Conservation (phyloP, 2,329 filamentous ascomycete genomes). For the Zymoseptoria crescenta region DNA sequence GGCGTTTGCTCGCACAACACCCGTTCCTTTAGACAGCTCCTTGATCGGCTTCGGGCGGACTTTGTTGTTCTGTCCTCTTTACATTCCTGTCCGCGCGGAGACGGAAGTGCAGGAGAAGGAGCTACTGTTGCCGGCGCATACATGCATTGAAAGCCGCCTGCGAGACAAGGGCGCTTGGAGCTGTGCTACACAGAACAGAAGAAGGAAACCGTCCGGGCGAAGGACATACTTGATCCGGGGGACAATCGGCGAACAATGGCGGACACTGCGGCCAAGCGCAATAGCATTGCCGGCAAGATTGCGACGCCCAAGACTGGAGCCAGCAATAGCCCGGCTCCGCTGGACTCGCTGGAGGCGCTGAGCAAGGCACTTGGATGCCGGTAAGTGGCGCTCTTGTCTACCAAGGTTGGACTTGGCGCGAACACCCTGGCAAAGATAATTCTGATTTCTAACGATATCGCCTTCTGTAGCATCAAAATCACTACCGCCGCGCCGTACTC, state of each 20-base stretch:
- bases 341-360: constrained; percentile 43
- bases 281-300: constrained; percentile 47
- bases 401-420: not conserved
- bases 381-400: constrained; percentile 35
- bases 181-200: not conserved
- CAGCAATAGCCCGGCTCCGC: constrained; percentile 28
- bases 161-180: not conserved
- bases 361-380: constrained; percentile 54
- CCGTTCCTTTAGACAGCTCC: not conserved
- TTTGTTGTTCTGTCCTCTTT: not conserved
- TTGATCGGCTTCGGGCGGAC: not conserved
- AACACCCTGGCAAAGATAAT: not conserved
- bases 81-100: not conserved
- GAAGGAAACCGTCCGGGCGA: not conserved
- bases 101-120: not conserved
- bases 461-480: constrained; percentile 45
- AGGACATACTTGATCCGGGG: not conserved
- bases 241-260: constrained; percentile 36
- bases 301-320: constrained; percentile 42
- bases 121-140: not conserved
- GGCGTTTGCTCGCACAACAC: not conserved
- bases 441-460: not conserved
- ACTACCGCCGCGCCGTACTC: constrained; percentile 45
- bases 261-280: constrained; percentile 47
- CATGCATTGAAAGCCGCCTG: not conserved